Conservation (phyloP, 31 red algal species). For the Odonthalia washingtoniensis region DNA sequence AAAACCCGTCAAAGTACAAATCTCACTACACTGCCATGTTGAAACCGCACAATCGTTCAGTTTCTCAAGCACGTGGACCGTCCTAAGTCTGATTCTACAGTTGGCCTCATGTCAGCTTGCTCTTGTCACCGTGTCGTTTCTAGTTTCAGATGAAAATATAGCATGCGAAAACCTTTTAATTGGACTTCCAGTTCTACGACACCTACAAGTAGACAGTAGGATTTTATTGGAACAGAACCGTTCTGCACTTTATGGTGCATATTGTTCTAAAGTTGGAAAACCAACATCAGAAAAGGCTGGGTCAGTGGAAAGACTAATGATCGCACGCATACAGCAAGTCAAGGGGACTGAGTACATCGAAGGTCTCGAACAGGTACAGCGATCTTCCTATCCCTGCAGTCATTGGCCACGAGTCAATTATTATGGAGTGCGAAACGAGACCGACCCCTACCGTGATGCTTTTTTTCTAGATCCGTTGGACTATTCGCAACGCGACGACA, state of each 20-base stretch:
- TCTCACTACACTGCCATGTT: conserved; percentile 24
- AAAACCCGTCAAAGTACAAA: conserved; percentile 18
- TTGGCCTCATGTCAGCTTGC: conserved; percentile 25
- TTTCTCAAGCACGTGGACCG: conserved; percentile 45
- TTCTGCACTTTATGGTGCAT: conserved; percentile 3
- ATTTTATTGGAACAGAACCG: neutral
- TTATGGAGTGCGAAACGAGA: neutral
- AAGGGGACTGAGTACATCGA: neutral
- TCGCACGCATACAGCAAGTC: neutral
- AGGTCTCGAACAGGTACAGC: neutral
- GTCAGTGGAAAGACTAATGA: neutral
- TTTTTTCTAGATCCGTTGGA: neutral
- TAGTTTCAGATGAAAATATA: conserved; percentile 30
- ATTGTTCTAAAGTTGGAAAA: neutral
- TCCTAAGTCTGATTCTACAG: conserved; percentile 24
- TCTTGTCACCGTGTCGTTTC: conserved; percentile 27
- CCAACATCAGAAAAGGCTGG: neutral
- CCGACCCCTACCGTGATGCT: neutral
- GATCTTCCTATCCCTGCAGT: neutral
- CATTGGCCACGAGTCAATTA: neutral
- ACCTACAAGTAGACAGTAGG: conserved; percentile 9
- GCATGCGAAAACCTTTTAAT: conserved; percentile 58
- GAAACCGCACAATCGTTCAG: conserved; percentile 5
- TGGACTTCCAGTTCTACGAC: conserved; percentile 33
- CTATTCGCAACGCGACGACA: neutral